A percentile compares a stretch with the other conserved stretches of the same genome.
phyloP scores from a whole-genome alignment of 2,329 filamentous ascomycete genomes.

The Incumbomyces delicatus region DNA sequence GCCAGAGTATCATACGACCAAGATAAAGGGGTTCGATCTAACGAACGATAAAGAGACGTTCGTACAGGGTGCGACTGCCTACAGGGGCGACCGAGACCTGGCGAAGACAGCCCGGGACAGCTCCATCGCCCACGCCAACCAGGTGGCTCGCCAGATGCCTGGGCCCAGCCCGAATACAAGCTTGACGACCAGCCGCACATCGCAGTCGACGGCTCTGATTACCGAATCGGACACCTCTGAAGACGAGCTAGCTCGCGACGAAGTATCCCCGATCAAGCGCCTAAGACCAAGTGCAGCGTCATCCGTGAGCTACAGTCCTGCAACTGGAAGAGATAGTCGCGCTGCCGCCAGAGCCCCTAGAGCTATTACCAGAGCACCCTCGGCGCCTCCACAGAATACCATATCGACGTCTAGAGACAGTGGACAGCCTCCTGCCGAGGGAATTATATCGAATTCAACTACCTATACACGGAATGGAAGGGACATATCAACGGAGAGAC shows the following conservation, averaged over 20 bases:
- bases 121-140: slow-evolving; percentile 28
- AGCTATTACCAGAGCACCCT: slow-evolving; percentile 3
- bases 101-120: slow-evolving; percentile 29
- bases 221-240: too few relatives aligned
- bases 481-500: background rate
- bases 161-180: background rate
- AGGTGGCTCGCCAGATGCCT: slow-evolving; percentile 8
- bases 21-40: slow-evolving; percentile 24
- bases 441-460: background rate
- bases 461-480: background rate
- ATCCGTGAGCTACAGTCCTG: slow-evolving; percentile 3
- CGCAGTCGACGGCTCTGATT: too few relatives aligned
- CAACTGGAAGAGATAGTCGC: slow-evolving; percentile 8
- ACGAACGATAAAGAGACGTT: slow-evolving; percentile 25
- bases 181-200: too few relatives aligned
- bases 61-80: slow-evolving; percentile 27
- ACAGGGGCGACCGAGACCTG: slow-evolving; percentile 33
- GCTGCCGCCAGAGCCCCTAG: background rate
- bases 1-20: slow-evolving; percentile 33
- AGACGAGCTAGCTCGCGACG: too few relatives aligned
- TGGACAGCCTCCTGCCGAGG: too few relatives aligned
- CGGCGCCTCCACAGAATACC: background rate
- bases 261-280: slow-evolving; percentile 4
- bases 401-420: background rate
- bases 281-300: slow-evolving; percentile 3